These are phyloP conservation scores for Eucalyptus curtisii DNA, from an alignment of 345 rosid genomes.

Conservation along the genomic window DNA sequence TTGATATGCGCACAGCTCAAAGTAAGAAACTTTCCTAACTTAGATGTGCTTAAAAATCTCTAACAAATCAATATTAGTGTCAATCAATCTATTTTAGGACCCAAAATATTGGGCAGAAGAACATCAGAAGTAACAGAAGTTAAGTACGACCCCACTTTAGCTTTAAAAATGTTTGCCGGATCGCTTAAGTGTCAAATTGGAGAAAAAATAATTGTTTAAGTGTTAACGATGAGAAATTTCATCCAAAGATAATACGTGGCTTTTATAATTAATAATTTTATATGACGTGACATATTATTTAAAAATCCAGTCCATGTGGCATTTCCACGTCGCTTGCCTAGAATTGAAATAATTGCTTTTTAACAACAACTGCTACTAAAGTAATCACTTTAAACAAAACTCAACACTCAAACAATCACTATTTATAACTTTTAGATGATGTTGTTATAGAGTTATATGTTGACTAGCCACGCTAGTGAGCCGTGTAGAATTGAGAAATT, in stretches of 20 bases:
- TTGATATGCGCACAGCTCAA: fast-evolving
- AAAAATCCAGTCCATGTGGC: fast-evolving
- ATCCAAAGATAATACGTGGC: fast-evolving
- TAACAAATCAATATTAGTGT: not conserved
- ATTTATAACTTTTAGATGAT: too few species aligned
- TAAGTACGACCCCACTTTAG: too few species aligned
- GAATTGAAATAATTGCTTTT: fast-evolving
- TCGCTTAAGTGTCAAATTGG: fast-evolving
- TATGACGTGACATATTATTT: too few species aligned
- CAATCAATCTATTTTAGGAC: not conserved
- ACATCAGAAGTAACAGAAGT: fast-evolving
- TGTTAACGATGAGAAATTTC: fast-evolving
- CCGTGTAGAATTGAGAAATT: fast-evolving
- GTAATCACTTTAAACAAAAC: fast-evolving
- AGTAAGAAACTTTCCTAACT: too few species aligned
- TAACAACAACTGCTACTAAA: too few species aligned
- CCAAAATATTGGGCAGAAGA: fast-evolving
- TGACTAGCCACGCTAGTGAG: fast-evolving
- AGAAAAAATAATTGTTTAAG: fast-evolving
- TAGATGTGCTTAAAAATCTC: not conserved
- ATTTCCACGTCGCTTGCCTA: fast-evolving
- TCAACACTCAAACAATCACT: too few species aligned
- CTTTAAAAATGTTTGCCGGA: fast-evolving
- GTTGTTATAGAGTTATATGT: fast-evolving
- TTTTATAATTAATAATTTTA: too few species aligned